Evolutionary conservation across 108 stramenopile species (phyloP), one percentile per base, ranked within the genome.

Genomic region (Cyclotella atomus): DNA sequence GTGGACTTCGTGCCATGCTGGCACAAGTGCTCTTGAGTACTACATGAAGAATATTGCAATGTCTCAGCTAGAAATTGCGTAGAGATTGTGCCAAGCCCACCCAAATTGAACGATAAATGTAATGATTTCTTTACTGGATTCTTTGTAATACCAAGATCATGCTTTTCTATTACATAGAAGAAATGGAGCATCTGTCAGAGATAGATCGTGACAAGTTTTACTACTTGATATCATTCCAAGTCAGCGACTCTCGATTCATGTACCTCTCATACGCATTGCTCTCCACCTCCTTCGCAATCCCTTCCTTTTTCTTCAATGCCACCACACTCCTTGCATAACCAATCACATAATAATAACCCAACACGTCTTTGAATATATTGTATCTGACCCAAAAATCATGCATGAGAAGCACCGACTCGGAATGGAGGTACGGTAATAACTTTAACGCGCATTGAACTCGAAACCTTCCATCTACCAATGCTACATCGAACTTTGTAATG

Each of bases 241-340:
- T 41, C 9, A 41, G 38, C 6, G 38, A 41, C 38, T 41, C 38
- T 41, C 38, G 38, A 41, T 29, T 61, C 70, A 71, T 71, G 46
- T 34, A 71, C 25, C 50, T 61, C 10, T 32, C 50, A n/a, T 60
- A 72, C 20, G 28, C 36, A 15, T 19, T 53, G 21, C 34, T 27
- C 30, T 73, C 71, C 47, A 60, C 49, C 59, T 73, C 61, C 14
- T 10, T 24, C 4, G 71, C 53, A 35, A 54, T 19, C 16, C 49
- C 44, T 43, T 16, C 29, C 52, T 73, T 73, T 64, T 74, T 74
- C 54, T 21, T 74, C 20, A 74, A 57, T 9, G 64, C 73, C 24
- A 74, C 73, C 2, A 74, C 53, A 54, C 73, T 74, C 12, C 73
- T 33, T 19, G 64, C 73, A 46, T 74, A 74, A n/a, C 73, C 63